Percentiles rank a stretch among this genome's conserved stretches.
These are phyloP conservation scores for Lodderomyces theae DNA, from an alignment of 1,139 yeast species.

Conservation along the genomic window DNA sequence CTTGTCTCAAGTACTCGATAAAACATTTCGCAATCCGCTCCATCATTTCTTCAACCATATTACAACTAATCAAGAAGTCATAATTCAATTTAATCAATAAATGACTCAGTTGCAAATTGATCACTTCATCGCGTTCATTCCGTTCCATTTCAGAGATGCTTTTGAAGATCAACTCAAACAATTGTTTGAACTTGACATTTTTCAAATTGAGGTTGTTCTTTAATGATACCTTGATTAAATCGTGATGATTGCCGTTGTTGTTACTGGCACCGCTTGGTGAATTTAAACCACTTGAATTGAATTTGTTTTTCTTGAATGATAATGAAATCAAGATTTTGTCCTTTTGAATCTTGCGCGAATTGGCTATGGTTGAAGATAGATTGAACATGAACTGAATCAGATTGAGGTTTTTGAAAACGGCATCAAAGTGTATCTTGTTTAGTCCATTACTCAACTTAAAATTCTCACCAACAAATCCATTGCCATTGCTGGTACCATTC, in stretches of 20 bases:
- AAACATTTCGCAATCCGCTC: slow-evolving; percentile 26
- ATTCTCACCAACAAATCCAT: slow-evolving; percentile 4
- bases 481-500: neutral
- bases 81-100: slow-evolving; percentile 37
- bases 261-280: too few relatives aligned
- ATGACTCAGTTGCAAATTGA: slow-evolving; percentile 7
- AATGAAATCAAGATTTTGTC: slow-evolving; percentile 35
- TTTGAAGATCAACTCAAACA: slow-evolving; percentile 41
- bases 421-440: slow-evolving; percentile 31
- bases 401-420: slow-evolving; percentile 32
- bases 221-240: slow-evolving; percentile 31
- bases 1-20: slow-evolving; percentile 12
- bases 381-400: slow-evolving; percentile 33
- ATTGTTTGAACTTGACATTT: slow-evolving; percentile 37
- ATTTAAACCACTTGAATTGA: slow-evolving; percentile 24
- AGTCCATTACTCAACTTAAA: slow-evolving; percentile 32
- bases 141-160: slow-evolving; percentile 26
- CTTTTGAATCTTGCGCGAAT: slow-evolving; percentile 34
- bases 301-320: slow-evolving; percentile 33
- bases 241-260: slow-evolving; percentile 6
- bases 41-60: slow-evolving; percentile 21
- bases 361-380: slow-evolving; percentile 27
- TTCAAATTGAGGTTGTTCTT: slow-evolving; percentile 38
- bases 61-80: slow-evolving; percentile 34
- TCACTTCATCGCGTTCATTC: slow-evolving; percentile 10